Conservation (phyloP, 139 green algal species). For the Auxenochlorella pyrenoidosa region DNA sequence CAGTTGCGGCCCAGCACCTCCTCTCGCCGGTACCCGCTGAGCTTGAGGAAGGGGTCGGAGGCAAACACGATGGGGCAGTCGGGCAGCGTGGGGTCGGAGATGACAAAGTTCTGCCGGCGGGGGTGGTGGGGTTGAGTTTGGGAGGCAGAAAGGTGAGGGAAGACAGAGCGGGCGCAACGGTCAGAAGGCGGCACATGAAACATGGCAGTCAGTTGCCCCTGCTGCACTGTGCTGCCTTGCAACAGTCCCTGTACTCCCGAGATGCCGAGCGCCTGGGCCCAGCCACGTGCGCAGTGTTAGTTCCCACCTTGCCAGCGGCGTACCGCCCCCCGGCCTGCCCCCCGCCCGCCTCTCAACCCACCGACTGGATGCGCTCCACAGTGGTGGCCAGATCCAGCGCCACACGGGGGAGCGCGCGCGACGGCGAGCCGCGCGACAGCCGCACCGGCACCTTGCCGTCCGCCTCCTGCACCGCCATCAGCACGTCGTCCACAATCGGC, state of each 20-base stretch:
- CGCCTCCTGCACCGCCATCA: constrained; percentile 68
- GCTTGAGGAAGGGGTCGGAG: constrained; percentile 91
- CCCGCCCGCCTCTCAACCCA: no score
- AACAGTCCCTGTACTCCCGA: no score
- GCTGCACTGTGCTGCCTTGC: no score
- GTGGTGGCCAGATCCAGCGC: constrained; percentile 97
- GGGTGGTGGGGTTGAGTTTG: background rate
- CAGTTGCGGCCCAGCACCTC: constrained; percentile 98
- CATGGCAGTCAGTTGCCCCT: no score
- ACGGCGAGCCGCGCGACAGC: constrained; percentile 25
- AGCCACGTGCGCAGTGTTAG: no score
- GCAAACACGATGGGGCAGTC: constrained; percentile 98
- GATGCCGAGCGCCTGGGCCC: no score
- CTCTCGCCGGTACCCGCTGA: constrained; percentile 92
- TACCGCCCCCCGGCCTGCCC: no score
- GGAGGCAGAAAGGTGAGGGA: background rate
- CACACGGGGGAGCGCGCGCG: constrained; percentile 72
- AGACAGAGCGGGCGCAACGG: no score
- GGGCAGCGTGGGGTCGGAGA: constrained; percentile 94
- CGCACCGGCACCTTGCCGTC: constrained; percentile 43
- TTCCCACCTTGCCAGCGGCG: no score
- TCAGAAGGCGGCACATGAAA: no score
- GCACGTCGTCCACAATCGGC: constrained; percentile 86
- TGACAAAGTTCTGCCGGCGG: constrained; percentile 94
- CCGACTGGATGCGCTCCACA: constrained; percentile 95